A percentile compares a stretch with the other conserved stretches of the same genome.
These are phyloP conservation scores for Diaporthe eres DNA, from an alignment of 2,329 filamentous ascomycete species.

Conservation along the genomic window DNA sequence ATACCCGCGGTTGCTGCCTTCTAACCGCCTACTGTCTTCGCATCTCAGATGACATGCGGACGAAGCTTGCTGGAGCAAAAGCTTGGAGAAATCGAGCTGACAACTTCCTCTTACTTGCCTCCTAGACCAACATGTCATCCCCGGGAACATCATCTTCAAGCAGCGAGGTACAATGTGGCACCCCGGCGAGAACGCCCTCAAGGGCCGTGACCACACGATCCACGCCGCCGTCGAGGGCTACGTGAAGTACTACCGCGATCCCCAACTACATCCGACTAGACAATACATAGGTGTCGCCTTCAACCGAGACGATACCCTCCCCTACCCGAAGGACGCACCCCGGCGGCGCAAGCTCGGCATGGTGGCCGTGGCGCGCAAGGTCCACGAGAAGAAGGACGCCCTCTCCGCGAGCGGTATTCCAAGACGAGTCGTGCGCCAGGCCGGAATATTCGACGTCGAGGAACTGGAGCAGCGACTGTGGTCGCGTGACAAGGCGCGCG, in stretches of 20 bases:
- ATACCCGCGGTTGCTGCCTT: not conserved
- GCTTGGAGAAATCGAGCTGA: conserved; percentile 4
- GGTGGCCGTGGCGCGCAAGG: conserved; percentile 63
- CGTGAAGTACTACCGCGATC: conserved; percentile 97
- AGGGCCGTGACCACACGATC: conserved; percentile 97
- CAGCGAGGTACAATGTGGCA: conserved; percentile 96
- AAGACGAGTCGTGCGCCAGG: conserved; percentile 49
- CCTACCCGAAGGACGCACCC: conserved; percentile 80
- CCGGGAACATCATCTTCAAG: conserved; percentile 98
- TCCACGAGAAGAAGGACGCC: conserved; percentile 46
- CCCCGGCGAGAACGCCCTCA: conserved; percentile 93
- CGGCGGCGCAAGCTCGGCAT: conserved; percentile 83
- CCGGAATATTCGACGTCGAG: conserved; percentile 38
- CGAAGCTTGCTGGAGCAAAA: not conserved
- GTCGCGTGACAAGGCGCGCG: conserved; percentile 43
- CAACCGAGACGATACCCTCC: conserved; percentile 84
- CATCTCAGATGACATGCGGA: not conserved
- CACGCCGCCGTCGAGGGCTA: conserved; percentile 88
- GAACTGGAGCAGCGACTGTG: conserved; percentile 34
- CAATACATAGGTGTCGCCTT: conserved; percentile 97
- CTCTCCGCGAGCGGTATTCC: conserved; percentile 55
- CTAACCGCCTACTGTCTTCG: not conserved
- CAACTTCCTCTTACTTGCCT: not conserved
- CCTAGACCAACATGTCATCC: conserved; percentile 89
- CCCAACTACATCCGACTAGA: conserved; percentile 82